Evolutionary conservation across 192 early-diverging fungal genomes (phyloP).

Genomic region (Backusella tarrabulga): DNA sequence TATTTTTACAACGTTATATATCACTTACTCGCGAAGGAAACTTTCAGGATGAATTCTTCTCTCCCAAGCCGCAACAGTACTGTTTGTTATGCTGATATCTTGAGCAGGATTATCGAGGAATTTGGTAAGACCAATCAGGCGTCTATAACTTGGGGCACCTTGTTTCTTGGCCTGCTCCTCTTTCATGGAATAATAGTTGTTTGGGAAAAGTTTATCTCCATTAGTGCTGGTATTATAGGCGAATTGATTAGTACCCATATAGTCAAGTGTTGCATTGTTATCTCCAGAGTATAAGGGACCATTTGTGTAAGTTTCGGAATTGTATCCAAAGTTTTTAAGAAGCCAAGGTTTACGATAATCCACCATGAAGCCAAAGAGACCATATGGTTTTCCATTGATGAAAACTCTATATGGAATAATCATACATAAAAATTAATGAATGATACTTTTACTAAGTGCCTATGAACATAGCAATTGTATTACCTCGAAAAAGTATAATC

Average conservation of each 20-base stretch:
- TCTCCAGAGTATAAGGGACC: not conserved
- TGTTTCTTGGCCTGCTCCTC: not conserved
- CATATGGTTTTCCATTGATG: not conserved
- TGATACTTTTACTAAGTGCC: not conserved
- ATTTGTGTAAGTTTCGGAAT: not conserved
- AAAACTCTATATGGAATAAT: not conserved
- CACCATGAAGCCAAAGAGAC: not conserved
- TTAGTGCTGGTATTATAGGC: not conserved
- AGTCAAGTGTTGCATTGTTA: not conserved
- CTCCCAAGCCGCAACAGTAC: not conserved
- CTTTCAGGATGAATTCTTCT: not conserved
- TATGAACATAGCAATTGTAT: not conserved
- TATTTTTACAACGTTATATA: not conserved
- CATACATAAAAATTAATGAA: not conserved
- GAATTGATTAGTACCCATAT: not conserved
- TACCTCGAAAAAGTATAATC: not conserved
- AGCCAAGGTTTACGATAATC: not conserved
- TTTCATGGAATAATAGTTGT: not conserved
- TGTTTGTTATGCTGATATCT: not conserved
- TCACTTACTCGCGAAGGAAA: not conserved
- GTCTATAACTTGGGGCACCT: not conserved
- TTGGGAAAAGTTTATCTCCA: not conserved
- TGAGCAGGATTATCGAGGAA: not conserved
- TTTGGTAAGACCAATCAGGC: conserved; percentile 2
- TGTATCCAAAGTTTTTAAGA: not conserved